Base-by-base conservation (phyloP, 148 eudicot genomes). In the Pharnaceum exiguum region DNA sequence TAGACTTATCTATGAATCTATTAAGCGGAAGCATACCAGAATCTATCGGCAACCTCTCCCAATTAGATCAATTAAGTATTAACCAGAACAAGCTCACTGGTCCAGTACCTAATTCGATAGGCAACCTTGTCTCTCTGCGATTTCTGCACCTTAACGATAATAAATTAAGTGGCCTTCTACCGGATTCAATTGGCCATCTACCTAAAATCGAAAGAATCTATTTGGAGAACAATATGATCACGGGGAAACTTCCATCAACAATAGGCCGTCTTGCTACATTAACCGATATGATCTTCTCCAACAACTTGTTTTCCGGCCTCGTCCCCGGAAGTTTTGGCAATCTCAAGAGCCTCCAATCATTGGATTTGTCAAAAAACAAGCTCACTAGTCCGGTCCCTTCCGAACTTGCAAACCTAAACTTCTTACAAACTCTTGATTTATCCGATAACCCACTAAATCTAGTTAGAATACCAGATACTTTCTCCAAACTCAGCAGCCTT, bases 251-350 rank as follows among this genome's bases (percentile, higher is more conserved):
- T 18, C 97, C 97, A 0, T 66, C 75, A 11, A 74, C 79, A 7
- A 68, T 91, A 5, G 96, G 93, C 1, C 38, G 67, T 16, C 79
- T 91, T 4, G 21, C 28, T 15, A 73, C 51, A 43, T 73, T 82
- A 46, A 77, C 74, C 3, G 78, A 73, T 16, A 39, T 89, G 15
- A 51, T 21, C 32, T 58, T 89, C 51, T 59, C 86, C 0, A 76
- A 82, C 45, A 89, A 86, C 50, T 54, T n/a, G 1, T 79, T 90
- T 19, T 42, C 50, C 1, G 97, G 96, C 16, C 55, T 45, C 25
- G 81, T 91, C 47, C 97, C 97, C 5, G 10, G 69, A 23, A 82
- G 79, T 69, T 75, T 87, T 45, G 80, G 79, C 13, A 66, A 79
- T 48, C 71, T 91, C 15, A 51, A 53, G 51, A 79, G 51, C 45